Percentiles rank a stretch among this genome's conserved stretches.
Evolutionary conservation across 2,329 filamentous ascomycete genomes (phyloP).

Genomic region (Alternaria angustiovoidea): DNA sequence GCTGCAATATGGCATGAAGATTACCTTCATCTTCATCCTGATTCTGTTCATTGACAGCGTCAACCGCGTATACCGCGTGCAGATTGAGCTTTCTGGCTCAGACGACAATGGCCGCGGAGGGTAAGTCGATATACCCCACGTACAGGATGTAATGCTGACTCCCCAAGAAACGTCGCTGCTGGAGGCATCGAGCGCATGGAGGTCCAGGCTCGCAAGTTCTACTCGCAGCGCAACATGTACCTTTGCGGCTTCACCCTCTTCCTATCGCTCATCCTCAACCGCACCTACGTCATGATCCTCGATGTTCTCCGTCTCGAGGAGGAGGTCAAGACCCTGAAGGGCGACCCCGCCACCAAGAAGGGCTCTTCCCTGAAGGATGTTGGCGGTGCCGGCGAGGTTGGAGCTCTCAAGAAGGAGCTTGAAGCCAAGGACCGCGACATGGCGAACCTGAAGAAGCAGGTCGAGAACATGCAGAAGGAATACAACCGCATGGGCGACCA

Average conservation of each 20-base stretch:
- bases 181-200: slow-evolving; percentile 92
- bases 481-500: slow-evolving; percentile 88
- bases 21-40: slow-evolving; percentile 98
- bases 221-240: slow-evolving; percentile 99
- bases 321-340: slow-evolving; percentile 84
- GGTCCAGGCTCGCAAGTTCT: slow-evolving; percentile 99
- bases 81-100: slow-evolving; percentile 81
- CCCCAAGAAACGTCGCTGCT: slow-evolving; percentile 65
- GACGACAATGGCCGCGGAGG: slow-evolving; percentile 66
- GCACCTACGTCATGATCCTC: slow-evolving; percentile 97
- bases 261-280: slow-evolving; percentile 97
- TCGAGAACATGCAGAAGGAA: slow-evolving; percentile 80
- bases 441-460: slow-evolving; percentile 90
- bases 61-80: slow-evolving; percentile 94
- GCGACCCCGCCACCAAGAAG: slow-evolving; percentile 67
- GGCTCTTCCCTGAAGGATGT: slow-evolving; percentile 73
- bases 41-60: slow-evolving; percentile 98
- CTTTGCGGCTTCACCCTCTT: slow-evolving; percentile 99
- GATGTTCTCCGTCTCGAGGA: slow-evolving; percentile 92
- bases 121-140: slow-evolving; percentile 53
- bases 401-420: slow-evolving; percentile 70
- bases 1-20: slow-evolving; percentile 97
- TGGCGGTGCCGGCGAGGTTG: slow-evolving; percentile 79
- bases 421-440: slow-evolving; percentile 82
- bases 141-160: slow-evolving; percentile 20